These are phyloP conservation scores for Westerdykella sp. DNA, from an alignment of 2,329 filamentous ascomycete species.

Conservation along the genomic window DNA sequence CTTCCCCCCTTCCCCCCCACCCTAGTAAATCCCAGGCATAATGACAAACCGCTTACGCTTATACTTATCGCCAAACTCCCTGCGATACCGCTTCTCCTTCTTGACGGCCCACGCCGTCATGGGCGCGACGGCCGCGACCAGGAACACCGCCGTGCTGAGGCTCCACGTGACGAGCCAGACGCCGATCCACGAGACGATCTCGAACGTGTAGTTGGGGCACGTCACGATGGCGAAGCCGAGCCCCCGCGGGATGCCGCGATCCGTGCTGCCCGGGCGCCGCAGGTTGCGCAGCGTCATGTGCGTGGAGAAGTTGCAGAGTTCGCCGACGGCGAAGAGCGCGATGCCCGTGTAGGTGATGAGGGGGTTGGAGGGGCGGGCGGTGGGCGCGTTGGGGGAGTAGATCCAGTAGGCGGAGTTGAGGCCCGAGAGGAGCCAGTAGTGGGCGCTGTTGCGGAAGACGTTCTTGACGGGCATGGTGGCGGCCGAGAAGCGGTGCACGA, in stretches of 20 bases:
- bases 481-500: slow-evolving; percentile 89
- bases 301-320: slow-evolving; percentile 72
- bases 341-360: slow-evolving; percentile 55
- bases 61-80: slow-evolving; percentile 88
- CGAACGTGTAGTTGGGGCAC: slow-evolving; percentile 96
- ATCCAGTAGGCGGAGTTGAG: slow-evolving; percentile 76
- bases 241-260: slow-evolving; percentile 80
- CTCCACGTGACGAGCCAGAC: slow-evolving; percentile 74
- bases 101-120: slow-evolving; percentile 86
- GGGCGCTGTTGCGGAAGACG: slow-evolving; percentile 89
- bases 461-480: slow-evolving; percentile 88
- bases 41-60: slow-evolving; percentile 87
- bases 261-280: slow-evolving; percentile 67
- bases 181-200: slow-evolving; percentile 79
- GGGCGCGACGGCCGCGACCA: slow-evolving; percentile 62
- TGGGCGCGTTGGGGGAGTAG: slow-evolving; percentile 68
- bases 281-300: slow-evolving; percentile 75
- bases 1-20: too few species aligned
- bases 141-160: slow-evolving; percentile 72
- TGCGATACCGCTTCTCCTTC: slow-evolving; percentile 86
- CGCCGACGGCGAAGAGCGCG: slow-evolving; percentile 67
- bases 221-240: slow-evolving; percentile 83
- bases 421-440: slow-evolving; percentile 88
- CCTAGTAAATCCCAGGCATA: slow-evolving; percentile 67
- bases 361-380: slow-evolving; percentile 50